Conservation (phyloP, 495 filamentous ascomycete species). For the Aspergillus nanangensis region DNA sequence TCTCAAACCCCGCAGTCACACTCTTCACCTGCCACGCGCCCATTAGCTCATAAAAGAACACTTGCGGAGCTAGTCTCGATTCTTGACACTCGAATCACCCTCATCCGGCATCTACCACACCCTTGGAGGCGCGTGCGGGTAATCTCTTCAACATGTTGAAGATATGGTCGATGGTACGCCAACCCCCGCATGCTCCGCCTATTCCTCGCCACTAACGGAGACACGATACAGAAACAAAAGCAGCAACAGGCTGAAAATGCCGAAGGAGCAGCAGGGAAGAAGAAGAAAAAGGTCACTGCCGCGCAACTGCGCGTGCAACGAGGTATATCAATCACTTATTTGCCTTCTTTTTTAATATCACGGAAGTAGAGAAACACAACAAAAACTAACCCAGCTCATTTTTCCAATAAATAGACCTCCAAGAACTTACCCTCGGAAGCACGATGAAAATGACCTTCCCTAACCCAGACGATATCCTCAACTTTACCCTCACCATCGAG, state of each 20-base stretch:
- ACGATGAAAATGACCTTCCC: constrained; percentile 94
- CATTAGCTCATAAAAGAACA: too few species aligned
- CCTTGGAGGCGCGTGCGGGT: too few species aligned
- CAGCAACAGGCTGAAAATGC: constrained; percentile 92
- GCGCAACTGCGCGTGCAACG: constrained; percentile 95
- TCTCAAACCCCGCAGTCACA: too few species aligned
- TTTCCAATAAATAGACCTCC: constrained; percentile 93
- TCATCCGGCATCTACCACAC: too few species aligned
- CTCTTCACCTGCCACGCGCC: too few species aligned
- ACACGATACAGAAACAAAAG: constrained; percentile 70
- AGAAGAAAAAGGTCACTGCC: constrained; percentile 97
- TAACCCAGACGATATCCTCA: constrained; percentile 93
- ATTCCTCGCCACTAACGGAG: constrained; percentile 20
- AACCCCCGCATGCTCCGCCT: too few species aligned
- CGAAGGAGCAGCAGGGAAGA: constrained; percentile 68
- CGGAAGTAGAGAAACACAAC: too few species aligned
- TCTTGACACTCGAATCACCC: too few species aligned
- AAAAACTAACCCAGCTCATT: background rate
- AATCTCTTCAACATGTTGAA: constrained; percentile 84
- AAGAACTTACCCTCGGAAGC: constrained; percentile 80
- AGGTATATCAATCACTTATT: too few species aligned
- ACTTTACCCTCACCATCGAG: constrained; percentile 89
- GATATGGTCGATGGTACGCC: constrained; percentile 99
- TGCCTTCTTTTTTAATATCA: too few species aligned
- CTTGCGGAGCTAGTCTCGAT: too few species aligned